Evolutionary conservation across 2,329 filamentous ascomycete species (phyloP).

Genomic region (Cordyceps cicadae): DNA sequence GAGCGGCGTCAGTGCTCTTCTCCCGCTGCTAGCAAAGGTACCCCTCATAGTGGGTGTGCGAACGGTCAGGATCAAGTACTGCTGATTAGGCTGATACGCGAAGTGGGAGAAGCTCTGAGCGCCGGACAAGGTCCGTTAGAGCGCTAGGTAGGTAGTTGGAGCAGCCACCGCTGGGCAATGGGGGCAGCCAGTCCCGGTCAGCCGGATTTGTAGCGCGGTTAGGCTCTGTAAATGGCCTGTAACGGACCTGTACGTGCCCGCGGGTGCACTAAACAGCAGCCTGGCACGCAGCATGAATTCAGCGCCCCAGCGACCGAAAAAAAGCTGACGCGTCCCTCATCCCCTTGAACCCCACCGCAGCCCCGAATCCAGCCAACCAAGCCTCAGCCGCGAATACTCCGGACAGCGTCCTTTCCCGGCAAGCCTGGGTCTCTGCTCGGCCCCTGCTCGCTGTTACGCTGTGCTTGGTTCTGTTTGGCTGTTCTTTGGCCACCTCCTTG

Average conservation of each 20-base stretch:
- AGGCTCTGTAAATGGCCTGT: background rate
- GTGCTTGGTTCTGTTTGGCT: background rate
- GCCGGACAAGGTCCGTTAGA: background rate
- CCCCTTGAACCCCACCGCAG: constrained; percentile 12
- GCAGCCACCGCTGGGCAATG: background rate
- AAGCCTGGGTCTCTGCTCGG: background rate
- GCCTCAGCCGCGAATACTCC: background rate
- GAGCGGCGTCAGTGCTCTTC: constrained; percentile 5
- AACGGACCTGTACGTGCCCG: background rate
- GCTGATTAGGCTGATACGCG: background rate
- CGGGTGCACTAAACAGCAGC: background rate
- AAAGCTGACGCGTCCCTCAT: constrained; percentile 24
- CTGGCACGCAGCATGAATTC: background rate
- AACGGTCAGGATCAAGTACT: too few relatives aligned
- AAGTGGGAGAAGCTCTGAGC: background rate
- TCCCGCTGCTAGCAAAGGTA: background rate
- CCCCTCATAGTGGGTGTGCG: too few relatives aligned
- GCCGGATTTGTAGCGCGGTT: background rate
- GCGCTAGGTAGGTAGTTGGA: too few relatives aligned
- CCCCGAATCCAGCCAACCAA: constrained; percentile 5
- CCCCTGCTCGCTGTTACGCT: background rate
- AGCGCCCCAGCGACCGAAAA: background rate
- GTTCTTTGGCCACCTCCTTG: background rate
- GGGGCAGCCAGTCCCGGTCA: too few relatives aligned
- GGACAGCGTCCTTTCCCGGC: constrained; percentile 4